Base-by-base conservation (phyloP, 164 flowering plant genomes). In the Vitis riparia region DNA sequence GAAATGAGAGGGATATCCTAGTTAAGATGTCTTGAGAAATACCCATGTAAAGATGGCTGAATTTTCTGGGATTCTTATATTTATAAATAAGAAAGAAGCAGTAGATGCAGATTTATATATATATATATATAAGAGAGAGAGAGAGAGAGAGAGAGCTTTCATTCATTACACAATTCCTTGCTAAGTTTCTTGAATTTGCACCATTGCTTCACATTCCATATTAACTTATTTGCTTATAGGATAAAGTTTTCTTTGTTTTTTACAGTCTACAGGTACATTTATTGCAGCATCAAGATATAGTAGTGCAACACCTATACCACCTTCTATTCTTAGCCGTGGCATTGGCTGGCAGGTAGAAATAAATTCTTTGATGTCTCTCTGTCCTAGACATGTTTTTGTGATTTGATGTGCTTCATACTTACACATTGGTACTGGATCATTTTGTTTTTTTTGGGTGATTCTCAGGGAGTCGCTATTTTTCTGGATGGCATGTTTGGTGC, bases 401-500 rank as follows among this genome's bases (percentile, higher is more conserved):
- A 14, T 44, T n/a, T 27, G 6, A 59, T 15, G 15, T 52, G 30
- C 30, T 53, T 48, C 59, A 6, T 67, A 51, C 19, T 9, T 57
- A 16, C 51, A 6, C 44, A 37, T 37, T 19, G 15, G 4, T 23
- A 56, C 47, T 51, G 15, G 11, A 2, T 23, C 66, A 16, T 19
- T 67, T 57, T 17, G 1, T 55, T 51, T 51, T 9, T 60, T 5
- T 61, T 32, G 27, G 9, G 37, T 56, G 52, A 29, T 19, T 55
- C 68, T 66, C 80, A 89, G 93, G 93, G 93, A 37, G 17, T 87
- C 7, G 80, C 84, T 16, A 78, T 88, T 67, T 68, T 95, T 57
- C 68, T 93, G 63, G 80, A 76, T 79, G 99, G 99, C 47, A 48
- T 83, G 68, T 93, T 87, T 75, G 99, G 99, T 8, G 79, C 98